Base-by-base conservation (phyloP, 1,284 basidiomycete species). In the Cerioporus squamosus region DNA sequence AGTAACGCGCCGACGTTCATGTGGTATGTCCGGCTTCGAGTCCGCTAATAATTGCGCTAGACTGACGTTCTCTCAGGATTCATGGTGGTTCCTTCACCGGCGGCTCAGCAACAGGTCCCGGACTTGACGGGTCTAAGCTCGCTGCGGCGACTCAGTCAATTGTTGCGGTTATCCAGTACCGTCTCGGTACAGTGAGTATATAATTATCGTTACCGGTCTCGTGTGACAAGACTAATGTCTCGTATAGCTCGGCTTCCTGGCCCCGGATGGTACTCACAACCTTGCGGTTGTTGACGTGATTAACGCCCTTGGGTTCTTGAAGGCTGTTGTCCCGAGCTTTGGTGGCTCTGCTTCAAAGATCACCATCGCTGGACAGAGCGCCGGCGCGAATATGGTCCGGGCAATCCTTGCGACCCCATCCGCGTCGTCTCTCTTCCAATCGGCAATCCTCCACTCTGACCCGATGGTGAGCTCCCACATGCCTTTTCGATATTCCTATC, bases 331-430 rank as follows among this genome's bases (percentile, higher is more conserved):
- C 5, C 80, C 86, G 2, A 79, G 82, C 26, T 91, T 95, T 64
- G 92, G 92, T 8, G 94, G 92, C 8, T 75, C 78, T 57, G 50
- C 78, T 3, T 78, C 79, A 4, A 83, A 83, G 63, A 82, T 97
- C 65, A 95, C 93, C 0, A 65, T 97, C 20, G 93, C 92, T 22
- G 95, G 95, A 5, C 94, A 97, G 73, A 94, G 92, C 68, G 86
- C 86, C 31, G 95, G 95, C 40, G 95, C 90, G 0, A 84, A 81
- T 57, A 82, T 96, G 79, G 83, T 97, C 64, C 82, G 94, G 57
- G 85, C 89, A 1, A 75, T 94, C 29, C 79, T 92, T 43, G 89
- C 86, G 18, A 77, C 77, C 1, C 90, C 91, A 2, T 83, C 83
- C 9, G 90, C 86, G 0, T 77, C 80, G 17, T 79, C 81, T 2